A percentile compares a stretch with the other conserved stretches of the same genome.
Evolutionary conservation across 2,329 filamentous ascomycete genomes (phyloP).

Genomic region (Chrysoporthe austroafricana): DNA sequence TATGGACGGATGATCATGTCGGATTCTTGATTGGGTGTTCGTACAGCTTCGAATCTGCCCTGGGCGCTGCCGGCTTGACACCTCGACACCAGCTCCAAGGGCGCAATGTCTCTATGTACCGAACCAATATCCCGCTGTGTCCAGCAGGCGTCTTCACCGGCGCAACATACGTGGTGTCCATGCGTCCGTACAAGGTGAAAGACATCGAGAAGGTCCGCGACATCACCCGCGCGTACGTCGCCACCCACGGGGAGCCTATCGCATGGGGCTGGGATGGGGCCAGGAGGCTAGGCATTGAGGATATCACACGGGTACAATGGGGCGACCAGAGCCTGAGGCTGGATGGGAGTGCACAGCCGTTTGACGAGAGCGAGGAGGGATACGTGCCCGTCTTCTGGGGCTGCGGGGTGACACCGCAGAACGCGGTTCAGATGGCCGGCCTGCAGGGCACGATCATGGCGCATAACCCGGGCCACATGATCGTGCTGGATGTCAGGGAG

Average conservation of each 20-base stretch:
- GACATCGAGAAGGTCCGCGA: conserved; percentile 57
- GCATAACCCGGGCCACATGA: conserved; percentile 66
- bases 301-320: conserved; percentile 59
- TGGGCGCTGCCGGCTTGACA: conserved; percentile 52
- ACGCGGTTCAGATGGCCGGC: conserved; percentile 61
- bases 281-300: conserved; percentile 54
- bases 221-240: conserved; percentile 57
- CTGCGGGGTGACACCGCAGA: conserved; percentile 69
- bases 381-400: conserved; percentile 65
- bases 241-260: conserved; percentile 67
- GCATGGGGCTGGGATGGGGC: conserved; percentile 67
- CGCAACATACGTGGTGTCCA: conserved; percentile 63
- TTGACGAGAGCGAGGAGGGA: conserved; percentile 41
- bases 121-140: conserved; percentile 57
- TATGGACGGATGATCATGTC: conserved; percentile 63
- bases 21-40: conserved; percentile 68
- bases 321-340: conserved; percentile 52
- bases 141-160: conserved; percentile 62
- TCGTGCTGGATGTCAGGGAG: conserved; percentile 57
- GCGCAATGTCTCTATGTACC: conserved; percentile 65
- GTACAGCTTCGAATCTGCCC: conserved; percentile 65
- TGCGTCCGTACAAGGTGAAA: conserved; percentile 58
- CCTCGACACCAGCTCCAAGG: conserved; percentile 53
- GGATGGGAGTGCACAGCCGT: conserved; percentile 44
- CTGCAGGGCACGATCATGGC: conserved; percentile 61